Evolutionary conservation across 208 protist genomes (phyloP), one percentile per base, ranked within the genome.

Genomic region (Leptomonas pyrrhocoris): DNA sequence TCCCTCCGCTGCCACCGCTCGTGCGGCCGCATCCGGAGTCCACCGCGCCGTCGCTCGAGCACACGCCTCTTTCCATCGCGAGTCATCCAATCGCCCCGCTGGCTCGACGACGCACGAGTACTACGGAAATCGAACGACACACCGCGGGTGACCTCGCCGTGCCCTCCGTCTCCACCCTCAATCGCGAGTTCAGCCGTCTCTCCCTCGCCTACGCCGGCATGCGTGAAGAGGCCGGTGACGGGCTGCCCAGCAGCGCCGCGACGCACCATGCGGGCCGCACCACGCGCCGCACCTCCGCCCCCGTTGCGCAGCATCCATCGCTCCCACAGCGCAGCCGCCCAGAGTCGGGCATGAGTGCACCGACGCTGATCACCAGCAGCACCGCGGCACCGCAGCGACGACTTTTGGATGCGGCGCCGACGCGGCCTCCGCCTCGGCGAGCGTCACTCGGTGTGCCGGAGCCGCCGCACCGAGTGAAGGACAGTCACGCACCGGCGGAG

Each of bases 101-200:
- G 27, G 15, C 40, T 36, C 58, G 38, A 4, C 45, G 36, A 23
- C 50, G 58, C 23, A 50, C 51, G 19, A 51, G 36, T 31, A 48
- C 59, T 19, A 27, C 48, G 0, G 58, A 59, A 11, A 27, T 8
- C 12, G 58, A 51, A 23, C 38, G 25, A 13, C 51, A 25, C 11
- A 2, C 6, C 5, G 4, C 11, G 31, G 50, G 63, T n/a, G 28
- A 13, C 50, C 13, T 46, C 19, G 65, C 50, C 19, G 21, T 64
- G 0, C 74, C 74, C 16, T 74, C 66, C 25, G 34, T 79, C 19
- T 43, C 66, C 21, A 65, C 65, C 0, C 60, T 79, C 3, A 69
- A 79, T 36, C 54, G 65, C 25, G 74, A 73, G 6, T 59, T 79
- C 21, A 42, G 67, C 28, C 62, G 53, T 21, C 74, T 79, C 43